Evolutionary conservation across 306 rosid genomes (phyloP), one percentile per base, ranked within the genome.

Genomic region (Spatholobus suberectus): DNA sequence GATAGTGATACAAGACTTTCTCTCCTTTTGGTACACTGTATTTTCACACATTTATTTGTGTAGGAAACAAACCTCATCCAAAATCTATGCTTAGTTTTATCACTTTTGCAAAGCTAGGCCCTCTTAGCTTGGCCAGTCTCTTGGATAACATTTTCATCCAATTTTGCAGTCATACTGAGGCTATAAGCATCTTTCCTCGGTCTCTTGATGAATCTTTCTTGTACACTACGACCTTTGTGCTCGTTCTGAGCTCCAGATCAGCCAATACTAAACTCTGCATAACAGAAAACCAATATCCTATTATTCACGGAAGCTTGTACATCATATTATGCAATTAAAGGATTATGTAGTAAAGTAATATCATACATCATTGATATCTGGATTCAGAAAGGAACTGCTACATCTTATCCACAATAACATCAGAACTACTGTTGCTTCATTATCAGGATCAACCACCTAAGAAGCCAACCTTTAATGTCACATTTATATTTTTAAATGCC

Each of bases 371-470:
- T 37, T 74, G n/a, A 23, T 75, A 69, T 59, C 9, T 57, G 49
- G 12, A 37, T 51, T 77, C 61, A 83, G 10, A 75, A 51, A 74
- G 67, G 41, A 41, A 27, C 73, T 37, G 24, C 26, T 65, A 20
- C 34, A 41, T 66, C 78, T 74, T 67, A 9, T 78, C 68, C 41
- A 49, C 74, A 46, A 35, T 59, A 34, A 57, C 51, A 51, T 37
- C 8, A 75, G 70, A 79, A 32, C 27, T 18, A 55, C 6, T 12
- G 23, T 26, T 34, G 81, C 55, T 43, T 80, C 43, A 52, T 71
- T 77, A 77, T 61, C 67, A 67, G 35, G 73, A 79, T 66, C 87
- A 84, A 66, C 84, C 11, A 79, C 81, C 87, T 14, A 0, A 24
- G 6, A 32, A 55, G 26, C 32, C 69, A 68, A 75, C 68, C 23